These are phyloP conservation scores for Drechslerella stenobrocha DNA, from an alignment of 2,329 filamentous ascomycete species.

Conservation along the genomic window DNA sequence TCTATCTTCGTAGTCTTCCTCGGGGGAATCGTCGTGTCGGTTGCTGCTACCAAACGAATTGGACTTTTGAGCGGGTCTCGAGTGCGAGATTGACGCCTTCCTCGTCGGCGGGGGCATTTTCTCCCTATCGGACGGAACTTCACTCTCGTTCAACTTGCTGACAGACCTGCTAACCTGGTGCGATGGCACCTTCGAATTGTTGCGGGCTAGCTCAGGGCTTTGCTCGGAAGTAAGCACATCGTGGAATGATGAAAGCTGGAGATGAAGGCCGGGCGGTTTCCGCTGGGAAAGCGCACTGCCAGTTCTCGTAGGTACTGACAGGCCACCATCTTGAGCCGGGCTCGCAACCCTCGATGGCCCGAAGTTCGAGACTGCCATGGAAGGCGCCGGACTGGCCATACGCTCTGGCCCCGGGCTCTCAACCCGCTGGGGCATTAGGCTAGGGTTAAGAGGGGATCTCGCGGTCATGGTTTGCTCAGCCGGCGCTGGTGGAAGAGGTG, in stretches of 20 bases:
- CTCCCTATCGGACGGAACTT: conserved; percentile 36
- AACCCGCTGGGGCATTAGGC: conserved; percentile 26
- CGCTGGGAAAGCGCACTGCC: conserved; percentile 45
- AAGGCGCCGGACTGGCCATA: conserved; percentile 38
- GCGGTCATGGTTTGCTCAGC: conserved; percentile 31
- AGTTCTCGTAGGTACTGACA: conserved; percentile 33
- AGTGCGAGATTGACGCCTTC: conserved; percentile 38
- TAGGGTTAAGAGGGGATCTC: conserved; percentile 13
- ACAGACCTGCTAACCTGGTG: conserved; percentile 44
- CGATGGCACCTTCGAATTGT: conserved; percentile 29
- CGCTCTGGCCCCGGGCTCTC: conserved; percentile 43
- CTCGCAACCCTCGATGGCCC: conserved; percentile 40
- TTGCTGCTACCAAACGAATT: conserved; percentile 7
- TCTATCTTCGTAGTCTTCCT: conserved; percentile 36
- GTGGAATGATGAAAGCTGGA: conserved; percentile 44
- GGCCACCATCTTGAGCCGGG: conserved; percentile 30
- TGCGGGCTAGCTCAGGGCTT: conserved; percentile 33
- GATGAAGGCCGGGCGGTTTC: conserved; percentile 44
- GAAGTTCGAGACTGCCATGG: conserved; percentile 33
- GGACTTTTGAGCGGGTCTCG: conserved; percentile 14
- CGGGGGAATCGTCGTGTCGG: conserved; percentile 34
- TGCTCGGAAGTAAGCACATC: conserved; percentile 43
- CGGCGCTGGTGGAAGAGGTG: conserved; percentile 10
- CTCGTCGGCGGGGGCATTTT: conserved; percentile 24
- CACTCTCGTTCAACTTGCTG: conserved; percentile 44